Evolutionary conservation across 768 basidiomycete species (phyloP).

Genomic region (Boletus sp.): DNA sequence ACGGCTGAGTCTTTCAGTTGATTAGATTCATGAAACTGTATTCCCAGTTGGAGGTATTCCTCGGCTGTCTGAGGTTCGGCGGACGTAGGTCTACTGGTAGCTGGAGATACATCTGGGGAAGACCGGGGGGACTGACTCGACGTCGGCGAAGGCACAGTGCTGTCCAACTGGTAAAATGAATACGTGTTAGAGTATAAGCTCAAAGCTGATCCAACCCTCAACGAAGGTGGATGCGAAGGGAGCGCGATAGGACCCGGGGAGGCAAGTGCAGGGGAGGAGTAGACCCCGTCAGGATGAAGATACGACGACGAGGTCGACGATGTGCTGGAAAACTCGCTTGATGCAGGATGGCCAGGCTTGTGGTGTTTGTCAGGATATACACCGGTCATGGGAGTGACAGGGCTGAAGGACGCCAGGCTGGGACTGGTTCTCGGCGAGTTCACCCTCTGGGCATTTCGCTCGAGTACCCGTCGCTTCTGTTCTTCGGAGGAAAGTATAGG

Average conservation of each 20-base stretch:
- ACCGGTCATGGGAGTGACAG: constrained; percentile 25
- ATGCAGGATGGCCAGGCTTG: not conserved
- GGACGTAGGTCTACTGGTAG: constrained; percentile 16
- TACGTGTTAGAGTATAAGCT: constrained; percentile 56
- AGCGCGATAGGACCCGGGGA: constrained; percentile 15
- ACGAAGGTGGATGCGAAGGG: constrained; percentile 34
- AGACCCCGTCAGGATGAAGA: constrained; percentile 17
- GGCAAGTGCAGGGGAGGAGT: constrained; percentile 15
- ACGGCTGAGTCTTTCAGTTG: constrained; percentile 62
- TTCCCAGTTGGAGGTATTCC: constrained; percentile 72
- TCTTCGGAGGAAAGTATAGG: constrained; percentile 37
- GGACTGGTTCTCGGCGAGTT: constrained; percentile 29
- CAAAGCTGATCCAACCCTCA: constrained; percentile 36
- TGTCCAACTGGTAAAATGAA: constrained; percentile 62
- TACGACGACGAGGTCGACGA: constrained; percentile 2
- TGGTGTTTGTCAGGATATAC: constrained; percentile 5
- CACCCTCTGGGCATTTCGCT: constrained; percentile 51
- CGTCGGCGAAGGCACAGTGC: constrained; percentile 43
- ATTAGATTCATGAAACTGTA: constrained; percentile 74
- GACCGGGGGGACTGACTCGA: constrained; percentile 13
- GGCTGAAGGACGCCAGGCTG: constrained; percentile 1
- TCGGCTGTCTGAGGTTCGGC: constrained; percentile 44
- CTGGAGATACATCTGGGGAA: constrained; percentile 16
- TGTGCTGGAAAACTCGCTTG: not conserved
- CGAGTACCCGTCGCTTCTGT: constrained; percentile 45